These are phyloP conservation scores for Populus tremula DNA, from an alignment of 345 rosid species.

Conservation along the genomic window DNA sequence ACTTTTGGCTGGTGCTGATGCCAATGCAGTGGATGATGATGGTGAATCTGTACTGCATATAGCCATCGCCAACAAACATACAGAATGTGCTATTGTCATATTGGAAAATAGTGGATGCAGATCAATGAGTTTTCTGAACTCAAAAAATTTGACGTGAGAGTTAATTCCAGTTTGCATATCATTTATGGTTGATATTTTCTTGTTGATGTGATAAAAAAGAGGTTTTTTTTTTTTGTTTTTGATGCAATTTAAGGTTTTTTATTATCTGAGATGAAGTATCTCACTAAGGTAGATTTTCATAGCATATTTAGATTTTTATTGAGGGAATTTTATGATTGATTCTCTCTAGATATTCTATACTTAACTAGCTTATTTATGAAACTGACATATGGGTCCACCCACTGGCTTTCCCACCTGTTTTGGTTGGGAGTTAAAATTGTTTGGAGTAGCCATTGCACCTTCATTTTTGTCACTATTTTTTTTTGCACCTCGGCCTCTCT, in stretches of 20 bases:
- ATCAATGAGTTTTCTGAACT: conserved; percentile 79
- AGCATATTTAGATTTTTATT: no score
- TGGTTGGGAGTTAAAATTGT: no score
- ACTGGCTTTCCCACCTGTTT: no score
- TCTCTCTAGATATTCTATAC: no score
- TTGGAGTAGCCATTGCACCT: neutral
- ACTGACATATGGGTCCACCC: no score
- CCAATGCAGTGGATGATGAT: conserved; percentile 96
- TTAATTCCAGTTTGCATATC: neutral
- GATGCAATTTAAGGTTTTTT: neutral
- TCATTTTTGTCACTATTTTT: neutral
- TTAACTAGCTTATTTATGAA: no score
- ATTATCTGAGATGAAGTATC: neutral
- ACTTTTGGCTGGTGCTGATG: conserved; percentile 95
- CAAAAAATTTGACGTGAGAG: conserved; percentile 79
- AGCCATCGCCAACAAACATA: conserved; percentile 82
- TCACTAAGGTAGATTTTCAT: no score
- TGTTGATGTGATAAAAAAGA: neutral
- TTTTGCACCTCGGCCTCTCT: neutral
- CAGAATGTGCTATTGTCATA: conserved; percentile 88
- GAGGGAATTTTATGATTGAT: no score
- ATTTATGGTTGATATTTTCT: neutral
- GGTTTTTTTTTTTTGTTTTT: neutral
- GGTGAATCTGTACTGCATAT: conserved; percentile 94
- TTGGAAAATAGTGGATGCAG: conserved; percentile 85